These are phyloP conservation scores for Penicillium sp. DNA, from an alignment of 2,329 filamentous ascomycete species.

Conservation along the genomic window DNA sequence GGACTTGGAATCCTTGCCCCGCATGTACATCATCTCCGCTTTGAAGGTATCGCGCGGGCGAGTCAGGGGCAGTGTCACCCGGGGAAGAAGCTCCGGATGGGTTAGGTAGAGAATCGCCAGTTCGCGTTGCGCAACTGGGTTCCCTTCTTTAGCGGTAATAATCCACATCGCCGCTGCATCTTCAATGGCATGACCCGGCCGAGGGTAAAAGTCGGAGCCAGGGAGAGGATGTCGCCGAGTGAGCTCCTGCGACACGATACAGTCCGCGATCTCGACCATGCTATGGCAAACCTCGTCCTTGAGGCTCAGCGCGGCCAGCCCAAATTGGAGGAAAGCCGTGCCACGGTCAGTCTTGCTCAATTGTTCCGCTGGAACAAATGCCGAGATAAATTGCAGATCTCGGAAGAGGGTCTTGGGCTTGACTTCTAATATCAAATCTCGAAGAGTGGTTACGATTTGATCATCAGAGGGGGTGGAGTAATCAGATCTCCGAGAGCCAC, in stretches of 20 bases:
- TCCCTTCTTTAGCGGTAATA: constrained; percentile 88
- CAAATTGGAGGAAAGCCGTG: constrained; percentile 86
- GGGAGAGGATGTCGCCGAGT: constrained; percentile 33
- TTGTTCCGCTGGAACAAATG: constrained; percentile 53
- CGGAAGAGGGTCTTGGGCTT: constrained; percentile 77
- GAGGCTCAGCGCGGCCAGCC: constrained; percentile 76
- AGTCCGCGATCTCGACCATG: constrained; percentile 70
- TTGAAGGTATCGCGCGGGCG: constrained; percentile 87
- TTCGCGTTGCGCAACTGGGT: constrained; percentile 83
- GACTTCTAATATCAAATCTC: constrained; percentile 61
- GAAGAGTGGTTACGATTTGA: constrained; percentile 59
- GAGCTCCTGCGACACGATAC: constrained; percentile 56
- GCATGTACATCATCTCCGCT: constrained; percentile 68
- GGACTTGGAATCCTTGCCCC: constrained; percentile 59
- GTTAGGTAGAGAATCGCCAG: constrained; percentile 90
- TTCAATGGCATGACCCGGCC: constrained; percentile 42
- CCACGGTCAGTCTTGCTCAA: constrained; percentile 55
- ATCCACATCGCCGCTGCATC: constrained; percentile 87
- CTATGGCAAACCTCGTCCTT: constrained; percentile 83
- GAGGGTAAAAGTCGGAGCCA: constrained; percentile 27
- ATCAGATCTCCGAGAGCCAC: constrained; percentile 37
- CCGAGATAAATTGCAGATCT: constrained; percentile 66
- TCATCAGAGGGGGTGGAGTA: constrained; percentile 55
- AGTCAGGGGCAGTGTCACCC: constrained; percentile 75
- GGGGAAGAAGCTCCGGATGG: constrained; percentile 74